phyloP scores from a whole-genome alignment of 108 stramenopile genomes.

The Epithemia pelagica region DNA sequence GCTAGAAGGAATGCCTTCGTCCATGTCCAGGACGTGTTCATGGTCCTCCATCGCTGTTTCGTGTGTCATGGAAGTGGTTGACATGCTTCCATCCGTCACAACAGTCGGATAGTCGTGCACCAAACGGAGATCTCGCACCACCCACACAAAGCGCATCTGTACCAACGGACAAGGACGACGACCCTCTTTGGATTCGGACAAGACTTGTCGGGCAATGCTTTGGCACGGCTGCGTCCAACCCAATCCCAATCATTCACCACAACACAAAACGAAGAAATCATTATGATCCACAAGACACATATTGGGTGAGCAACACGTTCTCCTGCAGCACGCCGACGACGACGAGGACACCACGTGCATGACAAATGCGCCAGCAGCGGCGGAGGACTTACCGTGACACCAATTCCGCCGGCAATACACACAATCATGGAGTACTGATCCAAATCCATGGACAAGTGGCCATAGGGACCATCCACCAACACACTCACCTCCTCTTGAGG shows the following conservation, averaged over 20 bases:
- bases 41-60: too few relatives aligned
- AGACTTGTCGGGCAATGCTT: slow-evolving; percentile 6
- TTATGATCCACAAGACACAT: too few relatives aligned
- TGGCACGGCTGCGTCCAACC: slow-evolving; percentile 8
- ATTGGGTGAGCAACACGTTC: too few relatives aligned
- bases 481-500: slow-evolving; percentile 5
- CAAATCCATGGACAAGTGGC: slow-evolving; percentile 27
- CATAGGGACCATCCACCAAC: slow-evolving; percentile 43
- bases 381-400: slow-evolving; percentile 23
- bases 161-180: slow-evolving; percentile 7
- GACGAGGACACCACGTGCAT: too few relatives aligned
- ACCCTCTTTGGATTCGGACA: slow-evolving; percentile 14
- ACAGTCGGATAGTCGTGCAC: slow-evolving; percentile 5
- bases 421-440: slow-evolving; percentile 31
- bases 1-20: too few relatives aligned
- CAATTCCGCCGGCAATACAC: slow-evolving; percentile 40
- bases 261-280: too few relatives aligned
- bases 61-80: too few relatives aligned
- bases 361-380: too few relatives aligned
- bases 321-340: too few relatives aligned
- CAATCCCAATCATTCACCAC: too few relatives aligned
- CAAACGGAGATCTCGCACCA: slow-evolving; percentile 14
- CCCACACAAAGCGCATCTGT: slow-evolving; percentile 30
- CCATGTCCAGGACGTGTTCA: too few relatives aligned
- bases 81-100: neutral